Evolutionary conservation across 2,329 filamentous ascomycete genomes (phyloP).

Genomic region (Trichoderma semiorbis): DNA sequence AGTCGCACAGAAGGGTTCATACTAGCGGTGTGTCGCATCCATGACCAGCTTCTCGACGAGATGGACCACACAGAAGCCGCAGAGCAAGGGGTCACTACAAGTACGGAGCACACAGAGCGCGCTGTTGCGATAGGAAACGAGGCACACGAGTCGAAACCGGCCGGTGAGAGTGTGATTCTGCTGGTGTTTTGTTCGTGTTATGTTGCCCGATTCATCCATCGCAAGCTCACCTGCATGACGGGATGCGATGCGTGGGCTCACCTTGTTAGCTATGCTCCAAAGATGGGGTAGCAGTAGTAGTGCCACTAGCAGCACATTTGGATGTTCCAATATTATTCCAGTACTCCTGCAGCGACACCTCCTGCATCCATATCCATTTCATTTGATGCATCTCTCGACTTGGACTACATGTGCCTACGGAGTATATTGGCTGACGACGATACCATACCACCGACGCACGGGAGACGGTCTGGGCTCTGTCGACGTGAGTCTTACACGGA

Average conservation of each 20-base stretch:
- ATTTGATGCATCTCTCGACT: not conserved
- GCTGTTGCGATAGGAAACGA: not conserved
- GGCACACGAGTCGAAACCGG: not conserved
- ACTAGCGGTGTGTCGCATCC: constrained; percentile 13
- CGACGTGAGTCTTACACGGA: not conserved
- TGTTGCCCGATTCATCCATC: not conserved
- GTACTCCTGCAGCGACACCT: not conserved
- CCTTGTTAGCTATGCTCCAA: not conserved
- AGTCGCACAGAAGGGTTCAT: not conserved
- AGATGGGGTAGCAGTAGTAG: not conserved
- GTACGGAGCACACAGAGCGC: not conserved
- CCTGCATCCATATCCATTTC: not conserved
- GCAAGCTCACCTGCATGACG: not conserved
- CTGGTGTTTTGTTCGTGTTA: not conserved
- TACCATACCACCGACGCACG: not conserved
- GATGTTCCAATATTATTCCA: not conserved
- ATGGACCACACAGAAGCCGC: not conserved
- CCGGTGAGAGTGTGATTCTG: not conserved
- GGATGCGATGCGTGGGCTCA: not conserved
- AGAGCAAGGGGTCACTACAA: not conserved
- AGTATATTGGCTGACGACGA: not conserved
- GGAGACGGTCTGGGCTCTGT: not conserved
- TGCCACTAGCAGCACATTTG: not conserved
- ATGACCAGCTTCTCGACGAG: not conserved
- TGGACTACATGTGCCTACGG: not conserved